Percentiles rank a stretch among this genome's conserved stretches.
These are phyloP conservation scores for Amoebophrya sp. DNA, from an alignment of 169 alveolate species.

Conservation along the genomic window DNA sequence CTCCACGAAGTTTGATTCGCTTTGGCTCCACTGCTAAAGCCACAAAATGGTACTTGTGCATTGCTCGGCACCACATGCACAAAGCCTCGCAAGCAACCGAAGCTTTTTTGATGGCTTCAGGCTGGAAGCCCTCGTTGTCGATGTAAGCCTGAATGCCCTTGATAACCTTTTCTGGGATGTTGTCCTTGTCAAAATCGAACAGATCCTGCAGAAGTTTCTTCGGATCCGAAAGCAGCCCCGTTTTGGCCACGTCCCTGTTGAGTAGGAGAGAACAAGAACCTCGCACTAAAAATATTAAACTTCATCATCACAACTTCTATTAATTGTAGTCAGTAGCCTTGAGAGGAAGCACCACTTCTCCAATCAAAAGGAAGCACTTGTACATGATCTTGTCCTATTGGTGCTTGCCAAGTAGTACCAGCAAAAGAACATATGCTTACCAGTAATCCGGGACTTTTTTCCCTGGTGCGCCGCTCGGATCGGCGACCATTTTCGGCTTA, in stretches of 20 bases:
- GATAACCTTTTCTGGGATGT: constrained; percentile 59
- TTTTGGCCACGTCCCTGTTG: constrained; percentile 49
- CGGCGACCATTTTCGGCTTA: constrained; percentile 19
- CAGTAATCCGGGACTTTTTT: constrained; percentile 65
- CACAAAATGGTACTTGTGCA: constrained; percentile 89
- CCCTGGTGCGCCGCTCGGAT: constrained; percentile 51
- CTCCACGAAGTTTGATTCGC: constrained; percentile 69
- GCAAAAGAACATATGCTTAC: constrained; percentile 45
- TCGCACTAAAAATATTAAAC: background rate
- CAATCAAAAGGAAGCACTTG: no score
- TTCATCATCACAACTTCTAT: background rate
- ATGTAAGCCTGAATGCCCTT: constrained; percentile 54
- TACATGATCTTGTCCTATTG: background rate
- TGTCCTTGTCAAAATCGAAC: constrained; percentile 64
- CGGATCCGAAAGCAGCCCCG: constrained; percentile 64
- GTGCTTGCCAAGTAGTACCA: background rate
- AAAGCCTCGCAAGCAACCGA: constrained; percentile 69
- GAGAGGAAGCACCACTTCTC: no score
- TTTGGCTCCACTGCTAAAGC: constrained; percentile 90
- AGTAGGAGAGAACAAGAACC: background rate
- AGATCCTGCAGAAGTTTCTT: constrained; percentile 66
- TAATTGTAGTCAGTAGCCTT: background rate
- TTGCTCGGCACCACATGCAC: constrained; percentile 90
- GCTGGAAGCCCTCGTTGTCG: constrained; percentile 62
- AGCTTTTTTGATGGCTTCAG: constrained; percentile 70